Conservation (phyloP, 2,329 filamentous ascomycete genomes). For the Sclerotinia trifoliorum region DNA sequence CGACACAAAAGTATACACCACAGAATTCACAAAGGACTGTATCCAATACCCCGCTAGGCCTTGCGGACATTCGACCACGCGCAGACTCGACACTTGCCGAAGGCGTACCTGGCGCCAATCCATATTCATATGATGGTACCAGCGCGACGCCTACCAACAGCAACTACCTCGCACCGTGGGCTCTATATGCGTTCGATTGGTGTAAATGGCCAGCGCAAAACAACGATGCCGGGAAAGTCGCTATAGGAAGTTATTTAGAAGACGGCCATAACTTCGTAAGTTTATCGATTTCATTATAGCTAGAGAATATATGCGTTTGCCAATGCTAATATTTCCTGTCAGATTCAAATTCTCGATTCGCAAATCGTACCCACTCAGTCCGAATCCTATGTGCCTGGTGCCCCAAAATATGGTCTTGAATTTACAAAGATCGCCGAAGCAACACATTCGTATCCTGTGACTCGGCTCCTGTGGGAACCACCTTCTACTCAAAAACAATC, state of each 20-base stretch:
- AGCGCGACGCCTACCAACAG: constrained; percentile 70
- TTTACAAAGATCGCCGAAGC: constrained; percentile 94
- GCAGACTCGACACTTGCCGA: constrained; percentile 80
- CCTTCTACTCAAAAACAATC: constrained; percentile 93
- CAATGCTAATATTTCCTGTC: not conserved
- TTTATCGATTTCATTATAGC: constrained; percentile 20
- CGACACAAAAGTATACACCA: constrained; percentile 54
- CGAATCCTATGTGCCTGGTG: constrained; percentile 66
- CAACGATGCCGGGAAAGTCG: constrained; percentile 84
- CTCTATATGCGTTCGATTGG: constrained; percentile 97
- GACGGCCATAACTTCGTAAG: constrained; percentile 96
- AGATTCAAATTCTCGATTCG: constrained; percentile 97
- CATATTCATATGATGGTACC: constrained; percentile 63
- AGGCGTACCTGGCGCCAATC: constrained; percentile 57
- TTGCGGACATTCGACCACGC: constrained; percentile 87
- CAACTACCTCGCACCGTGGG: constrained; percentile 93
- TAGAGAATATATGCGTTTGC: too few relatives aligned
- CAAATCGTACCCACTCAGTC: constrained; percentile 70
- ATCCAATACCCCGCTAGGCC: constrained; percentile 80
- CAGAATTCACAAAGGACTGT: constrained; percentile 60
- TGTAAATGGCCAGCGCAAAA: constrained; percentile 92
- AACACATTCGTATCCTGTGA: constrained; percentile 96
- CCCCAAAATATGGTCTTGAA: constrained; percentile 74
- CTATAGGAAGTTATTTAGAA: constrained; percentile 92
- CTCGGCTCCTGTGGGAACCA: constrained; percentile 91